A percentile compares a stretch with the other conserved stretches of the same genome.
phyloP scores from a whole-genome alignment of 1,284 basidiomycete genomes.

The Somion occarium region DNA sequence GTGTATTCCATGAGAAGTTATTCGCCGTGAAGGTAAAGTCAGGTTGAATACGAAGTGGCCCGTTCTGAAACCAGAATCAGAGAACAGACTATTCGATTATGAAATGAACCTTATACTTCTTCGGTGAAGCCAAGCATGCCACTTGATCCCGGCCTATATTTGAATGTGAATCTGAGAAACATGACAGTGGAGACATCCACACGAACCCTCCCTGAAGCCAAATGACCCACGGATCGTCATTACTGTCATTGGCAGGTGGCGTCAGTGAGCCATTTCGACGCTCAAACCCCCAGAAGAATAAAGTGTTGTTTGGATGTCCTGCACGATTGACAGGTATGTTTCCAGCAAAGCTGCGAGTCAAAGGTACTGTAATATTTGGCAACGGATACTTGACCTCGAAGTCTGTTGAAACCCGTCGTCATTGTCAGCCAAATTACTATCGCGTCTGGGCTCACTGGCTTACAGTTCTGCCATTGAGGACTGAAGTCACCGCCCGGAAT shows the following conservation, averaged over 20 bases:
- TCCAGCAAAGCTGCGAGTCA: constrained; percentile 58
- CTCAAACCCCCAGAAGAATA: constrained; percentile 72
- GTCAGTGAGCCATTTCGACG: constrained; percentile 50
- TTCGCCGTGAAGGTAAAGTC: constrained; percentile 48
- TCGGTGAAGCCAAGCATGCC: constrained; percentile 60
- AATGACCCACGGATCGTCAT: constrained; percentile 61
- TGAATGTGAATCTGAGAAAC: not conserved
- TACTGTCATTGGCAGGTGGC: constrained; percentile 21
- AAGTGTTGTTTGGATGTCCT: constrained; percentile 64
- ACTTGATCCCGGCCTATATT: constrained; percentile 59
- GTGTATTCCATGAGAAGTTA: constrained; percentile 49
- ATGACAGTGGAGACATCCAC: not conserved
- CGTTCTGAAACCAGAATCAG: constrained; percentile 43
- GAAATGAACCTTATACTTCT: constrained; percentile 38
- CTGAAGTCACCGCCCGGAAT: constrained; percentile 47
- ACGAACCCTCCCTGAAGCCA: constrained; percentile 70
- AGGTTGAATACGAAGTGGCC: constrained; percentile 52
- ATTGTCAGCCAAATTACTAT: not conserved
- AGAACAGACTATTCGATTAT: not conserved
- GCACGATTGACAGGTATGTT: constrained; percentile 59
- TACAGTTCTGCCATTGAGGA: constrained; percentile 62
- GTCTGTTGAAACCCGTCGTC: constrained; percentile 12
- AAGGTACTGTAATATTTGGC: constrained; percentile 58
- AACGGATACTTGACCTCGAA: constrained; percentile 29
- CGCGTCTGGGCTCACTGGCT: constrained; percentile 16